Percentiles rank a stretch among this genome's conserved stretches.
Conservation (phyloP, 202 grass and related monocot genomes). For the Setaria viridis region DNA sequence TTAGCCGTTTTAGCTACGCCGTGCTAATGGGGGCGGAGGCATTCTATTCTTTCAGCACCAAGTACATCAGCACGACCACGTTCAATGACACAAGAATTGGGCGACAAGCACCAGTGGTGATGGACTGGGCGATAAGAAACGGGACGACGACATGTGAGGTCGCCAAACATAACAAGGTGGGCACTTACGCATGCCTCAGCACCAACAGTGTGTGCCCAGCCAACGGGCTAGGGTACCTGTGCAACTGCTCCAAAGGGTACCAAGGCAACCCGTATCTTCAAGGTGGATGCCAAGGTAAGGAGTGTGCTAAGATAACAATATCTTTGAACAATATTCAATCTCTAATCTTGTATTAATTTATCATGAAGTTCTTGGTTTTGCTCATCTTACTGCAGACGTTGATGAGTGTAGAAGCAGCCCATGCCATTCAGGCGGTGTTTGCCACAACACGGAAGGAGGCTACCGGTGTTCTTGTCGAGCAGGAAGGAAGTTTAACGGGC, state of each 20-base stretch:
- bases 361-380: background rate
- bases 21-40: background rate
- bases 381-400: conserved; percentile 8
- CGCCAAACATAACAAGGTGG: conserved; percentile 4
- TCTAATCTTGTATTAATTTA: background rate
- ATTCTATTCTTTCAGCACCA: conserved; percentile 34
- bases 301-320: background rate
- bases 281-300: conserved; percentile 38
- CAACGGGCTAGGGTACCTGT: conserved; percentile 25
- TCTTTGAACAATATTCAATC: background rate
- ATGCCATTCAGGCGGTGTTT: conserved; percentile 25
- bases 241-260: conserved; percentile 33
- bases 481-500: background rate
- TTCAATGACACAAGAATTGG: conserved; percentile 5
- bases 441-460: conserved; percentile 31
- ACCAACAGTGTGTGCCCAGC: background rate
- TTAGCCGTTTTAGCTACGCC: conserved; percentile 47
- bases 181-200: conserved; percentile 14
- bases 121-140: conserved; percentile 50
- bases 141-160: background rate
- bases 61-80: conserved; percentile 28
- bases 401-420: conserved; percentile 40
- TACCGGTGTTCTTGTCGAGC: conserved; percentile 40
- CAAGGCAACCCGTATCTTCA: conserved; percentile 43
- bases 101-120: background rate